These are phyloP conservation scores for Neopestalotiopsis sp. DNA, from an alignment of 2,329 filamentous ascomycete species.

Conservation along the genomic window DNA sequence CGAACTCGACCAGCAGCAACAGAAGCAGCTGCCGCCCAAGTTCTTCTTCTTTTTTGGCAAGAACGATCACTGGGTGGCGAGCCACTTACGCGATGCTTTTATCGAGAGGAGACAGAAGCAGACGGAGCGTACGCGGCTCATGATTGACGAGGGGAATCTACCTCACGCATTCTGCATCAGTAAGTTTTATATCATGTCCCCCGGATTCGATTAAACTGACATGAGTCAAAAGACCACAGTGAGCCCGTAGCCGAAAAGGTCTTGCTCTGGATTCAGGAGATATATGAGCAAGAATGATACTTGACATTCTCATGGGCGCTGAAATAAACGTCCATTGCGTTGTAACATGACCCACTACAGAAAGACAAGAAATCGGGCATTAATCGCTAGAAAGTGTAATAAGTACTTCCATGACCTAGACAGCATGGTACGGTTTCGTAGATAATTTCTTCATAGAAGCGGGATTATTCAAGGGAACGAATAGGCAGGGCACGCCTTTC, in stretches of 20 bases:
- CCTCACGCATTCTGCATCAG: conserved; percentile 67
- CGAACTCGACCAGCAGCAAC: conserved; percentile 28
- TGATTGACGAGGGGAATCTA: conserved; percentile 60
- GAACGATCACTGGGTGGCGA: conserved; percentile 67
- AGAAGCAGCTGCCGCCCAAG: conserved; percentile 41
- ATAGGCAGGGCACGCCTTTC: no score
- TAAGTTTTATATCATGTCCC: conserved; percentile 35
- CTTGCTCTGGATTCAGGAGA: conserved; percentile 56
- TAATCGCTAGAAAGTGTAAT: no score
- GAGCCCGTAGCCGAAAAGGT: conserved; percentile 55
- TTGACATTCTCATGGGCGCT: not conserved
- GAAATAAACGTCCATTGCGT: not conserved
- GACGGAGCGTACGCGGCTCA: conserved; percentile 48
- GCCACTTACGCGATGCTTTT: conserved; percentile 60
- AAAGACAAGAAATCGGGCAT: conserved; percentile 29
- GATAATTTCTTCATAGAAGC: no score
- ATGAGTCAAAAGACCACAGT: conserved; percentile 44
- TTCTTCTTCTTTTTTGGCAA: conserved; percentile 66
- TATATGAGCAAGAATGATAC: conserved; percentile 33
- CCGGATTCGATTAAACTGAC: not conserved
- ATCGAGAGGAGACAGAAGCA: conserved; percentile 46
- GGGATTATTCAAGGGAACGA: no score
- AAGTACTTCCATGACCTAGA: no score
- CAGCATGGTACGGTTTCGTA: no score
- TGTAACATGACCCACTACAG: not conserved